Evolutionary conservation across 2,329 filamentous ascomycete genomes (phyloP), one percentile per base, ranked within the genome.

Genomic region (Dissoconium aciculare): DNA sequence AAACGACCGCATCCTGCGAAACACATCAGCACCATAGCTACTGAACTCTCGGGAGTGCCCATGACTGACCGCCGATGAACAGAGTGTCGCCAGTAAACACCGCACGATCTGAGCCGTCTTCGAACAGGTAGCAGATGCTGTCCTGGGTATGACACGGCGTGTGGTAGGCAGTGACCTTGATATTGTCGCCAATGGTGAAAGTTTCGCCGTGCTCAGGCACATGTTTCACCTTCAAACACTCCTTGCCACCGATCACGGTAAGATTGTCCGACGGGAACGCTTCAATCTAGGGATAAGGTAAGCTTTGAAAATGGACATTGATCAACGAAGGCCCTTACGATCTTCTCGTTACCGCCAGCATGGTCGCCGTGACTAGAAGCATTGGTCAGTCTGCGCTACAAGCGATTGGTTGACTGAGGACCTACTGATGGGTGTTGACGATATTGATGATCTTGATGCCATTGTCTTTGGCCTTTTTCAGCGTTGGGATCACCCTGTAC

Each of bases 91-190:
- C 89, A 0, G 89, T 95, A 51, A 98, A 98, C 3, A 98, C 83
- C 5, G 69, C 85, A 46, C 71, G 75, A 28, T 79, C 66, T 28
- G 71, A 63, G 12, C 73, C 75, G 49, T 98, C 87, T 57, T 93
- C 72, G 63, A 89, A 74, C 45, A 75, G 82, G 63, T 76, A 98
- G 65, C 89, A 98, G 53, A 98, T 93, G 56, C 85, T 94, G 60
- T 98, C 89, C 60, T 94, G 85, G 1, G 89, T 98, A 55, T 98
- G 89, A 56, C 89, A 98, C 2, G 89, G 89, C 9, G 89, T 98
- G 58, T 95, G 80, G n/a, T 95, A 63, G 14, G 81, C 79, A 52
- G 71, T 87, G 34, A 94, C 78, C 10, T 69, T 67, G 54, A 98
- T 89, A 43, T 69, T 67, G 24, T 71, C 64, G 33, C 89, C 89